Base-by-base conservation (phyloP, 768 basidiomycete genomes). In the Amanita polypyramis region DNA sequence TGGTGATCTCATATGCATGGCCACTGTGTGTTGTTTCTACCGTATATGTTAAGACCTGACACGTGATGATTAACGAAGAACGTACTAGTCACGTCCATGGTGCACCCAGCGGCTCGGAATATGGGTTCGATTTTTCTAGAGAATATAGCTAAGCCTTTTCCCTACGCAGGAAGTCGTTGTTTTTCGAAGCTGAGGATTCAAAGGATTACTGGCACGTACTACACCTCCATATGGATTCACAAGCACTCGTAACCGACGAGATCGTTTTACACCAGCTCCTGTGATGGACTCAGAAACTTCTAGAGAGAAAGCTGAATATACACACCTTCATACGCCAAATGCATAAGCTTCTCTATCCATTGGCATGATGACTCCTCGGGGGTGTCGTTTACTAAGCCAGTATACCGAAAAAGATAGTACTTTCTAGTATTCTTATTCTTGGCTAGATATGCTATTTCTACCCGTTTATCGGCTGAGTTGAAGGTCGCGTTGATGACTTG, bases 141-240 rank as follows among this genome's bases (percentile, higher is more conserved):
- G 47, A 78, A 91, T 1, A 79, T 65, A 0, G 68, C 51, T 12
- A 61, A 63, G 0, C 73, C 83, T 58, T 79, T 82, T 47, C 84
- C 80, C 86, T 92, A 54, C 23, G 35, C 30, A 43, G 12, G 25
- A 7, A 5, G 6, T 2, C 5, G n/a, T 6, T 45, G 39, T 48
- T 25, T 23, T 37, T 25, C 14, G 20, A 50, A 49, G 46, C 20
- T 39, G 29, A 30, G 15, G 44, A 35, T 35, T 43, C 20, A 41
- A 29, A 30, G 15, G 44, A 35, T 35, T 43, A 17, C 47, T 45
- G n/a, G 5, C 15, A 68, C 81, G 25, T 58, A 88, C 89, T 17
- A 70, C 72, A n/a, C 91, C 91, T 43, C 90, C 80, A 47, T 73
- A 64, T 7, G 91, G 91, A 60, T 93, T 94, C 33, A 94, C 70